Base-by-base conservation (phyloP, 2,329 filamentous ascomycete genomes). In the Lachnellula hyalina region DNA sequence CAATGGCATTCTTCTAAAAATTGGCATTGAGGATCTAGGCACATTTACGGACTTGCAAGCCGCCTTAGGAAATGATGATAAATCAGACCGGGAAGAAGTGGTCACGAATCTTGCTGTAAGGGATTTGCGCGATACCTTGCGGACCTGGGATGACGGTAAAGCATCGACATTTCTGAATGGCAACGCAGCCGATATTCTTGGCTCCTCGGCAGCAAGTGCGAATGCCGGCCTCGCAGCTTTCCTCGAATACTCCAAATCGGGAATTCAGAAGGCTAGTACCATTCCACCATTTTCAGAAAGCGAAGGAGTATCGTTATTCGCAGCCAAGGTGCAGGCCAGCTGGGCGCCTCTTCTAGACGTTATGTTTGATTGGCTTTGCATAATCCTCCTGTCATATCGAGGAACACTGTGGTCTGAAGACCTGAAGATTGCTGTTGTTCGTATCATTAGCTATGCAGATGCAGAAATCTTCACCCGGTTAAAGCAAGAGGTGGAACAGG, bases 181-280 rank as follows among this genome's bases (percentile, higher is more conserved):
- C 11, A 69, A 66, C 57, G 64, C 62, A 15, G 64, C 63, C 44
- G 68, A 68, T 48, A 62, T 70, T 15, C 59, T 70, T 14, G 68
- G 68, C 5, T 64, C 63, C 3, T 63, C 63, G 9, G 54, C 57
- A 28, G 64, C 58, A 21, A 62, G 56, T 53, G 64, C 65, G n/a
- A 70, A 70, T 55, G 65, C 63, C 32, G 80, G 80, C 8, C 72
- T 84, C 15, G 82, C 79, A 1, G 82, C 81, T 4, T 86, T 86
- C 61, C 73, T 86, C 4, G 83, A 86, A 60, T 81, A 86, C 62
- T 78, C 82, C 1, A 85, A 84, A 60, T 73, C 78, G 0, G 76
- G 76, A 3, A 75, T 79, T 0, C 77, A 81, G 61, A 76, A 79
- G 49, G 71, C 75, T 21, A 70, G 71, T 1, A 74, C 73, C n/a